phyloP scores from a whole-genome alignment of 192 early-diverging fungal genomes.

The Entomortierella parvispora region DNA sequence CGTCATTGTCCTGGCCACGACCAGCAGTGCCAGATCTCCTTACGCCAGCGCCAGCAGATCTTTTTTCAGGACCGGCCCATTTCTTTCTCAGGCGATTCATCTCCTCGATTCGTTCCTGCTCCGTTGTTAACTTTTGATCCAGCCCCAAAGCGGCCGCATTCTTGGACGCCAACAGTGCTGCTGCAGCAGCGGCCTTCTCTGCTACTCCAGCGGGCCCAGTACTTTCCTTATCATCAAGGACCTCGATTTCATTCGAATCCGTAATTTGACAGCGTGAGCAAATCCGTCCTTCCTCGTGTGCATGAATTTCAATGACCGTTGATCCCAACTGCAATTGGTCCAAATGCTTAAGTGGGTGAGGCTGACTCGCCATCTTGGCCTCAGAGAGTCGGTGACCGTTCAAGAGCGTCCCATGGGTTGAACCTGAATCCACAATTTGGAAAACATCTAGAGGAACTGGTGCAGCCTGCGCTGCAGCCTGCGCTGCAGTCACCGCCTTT shows the following conservation, averaged over 20 bases:
- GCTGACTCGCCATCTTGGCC: conserved; percentile 70
- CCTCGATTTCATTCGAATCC: conserved; percentile 61
- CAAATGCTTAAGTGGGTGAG: conserved; percentile 61
- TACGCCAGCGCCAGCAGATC: background rate
- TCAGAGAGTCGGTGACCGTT: conserved; percentile 73
- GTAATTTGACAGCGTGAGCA: conserved; percentile 70
- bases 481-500: background rate
- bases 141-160: conserved; percentile 13
- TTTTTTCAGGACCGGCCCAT: conserved; percentile 49
- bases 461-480: background rate
- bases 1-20: background rate
- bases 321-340: conserved; percentile 68
- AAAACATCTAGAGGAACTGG: conserved; percentile 37
- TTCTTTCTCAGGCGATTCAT: conserved; percentile 47
- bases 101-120: conserved; percentile 41
- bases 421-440: conserved; percentile 72
- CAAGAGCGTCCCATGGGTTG: conserved; percentile 81
- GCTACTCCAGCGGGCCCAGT: background rate
- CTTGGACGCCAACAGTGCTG: conserved; percentile 2
- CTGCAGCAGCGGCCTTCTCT: background rate
- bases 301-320: conserved; percentile 70
- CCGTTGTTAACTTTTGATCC: conserved; percentile 15
- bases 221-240: conserved; percentile 41
- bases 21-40: background rate
- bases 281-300: conserved; percentile 66